Evolutionary conservation across 2,329 filamentous ascomycete species (phyloP).

Genomic region (Clonostachys rhizophaga): DNA sequence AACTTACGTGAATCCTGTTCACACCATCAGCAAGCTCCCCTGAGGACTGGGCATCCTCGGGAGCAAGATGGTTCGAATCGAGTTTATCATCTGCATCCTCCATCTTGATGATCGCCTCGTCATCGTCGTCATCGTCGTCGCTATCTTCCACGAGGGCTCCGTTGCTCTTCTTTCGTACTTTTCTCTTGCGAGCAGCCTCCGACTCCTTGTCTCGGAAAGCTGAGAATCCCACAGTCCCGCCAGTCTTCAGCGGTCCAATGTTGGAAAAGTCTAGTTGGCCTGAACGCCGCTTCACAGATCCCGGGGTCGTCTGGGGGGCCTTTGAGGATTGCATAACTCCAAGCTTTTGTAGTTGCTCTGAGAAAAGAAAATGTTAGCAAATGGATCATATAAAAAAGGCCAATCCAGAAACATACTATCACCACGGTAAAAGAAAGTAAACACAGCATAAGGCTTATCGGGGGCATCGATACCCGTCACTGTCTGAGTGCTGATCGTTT

Average conservation of each 20-base stretch:
- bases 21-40: conserved; percentile 78
- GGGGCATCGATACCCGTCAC: conserved; percentile 97
- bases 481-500: conserved; percentile 96
- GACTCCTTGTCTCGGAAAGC: conserved; percentile 72
- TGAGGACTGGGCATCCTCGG: conserved; percentile 68
- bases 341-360: conserved; percentile 95
- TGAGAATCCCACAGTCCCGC: conserved; percentile 86
- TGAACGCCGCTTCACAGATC: conserved; percentile 71
- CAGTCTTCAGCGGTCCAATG: conserved; percentile 76
- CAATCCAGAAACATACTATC: conserved; percentile 64
- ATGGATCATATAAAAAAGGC: not conserved
- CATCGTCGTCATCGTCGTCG: conserved; percentile 65
- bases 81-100: conserved; percentile 15
- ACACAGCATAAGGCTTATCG: conserved; percentile 92
- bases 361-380: conserved; percentile 10
- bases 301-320: conserved; percentile 54
- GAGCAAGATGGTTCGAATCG: conserved; percentile 44
- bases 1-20: conserved; percentile 71
- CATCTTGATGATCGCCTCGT: conserved; percentile 58
- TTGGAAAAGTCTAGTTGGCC: conserved; percentile 80
- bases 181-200: conserved; percentile 49
- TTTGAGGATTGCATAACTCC: conserved; percentile 72
- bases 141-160: conserved; percentile 69
- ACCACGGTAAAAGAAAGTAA: conserved; percentile 96
- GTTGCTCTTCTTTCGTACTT: conserved; percentile 58